These are phyloP conservation scores for Cystobasidium pallidum DNA, from an alignment of 1,284 basidiomycete species.

Conservation along the genomic window DNA sequence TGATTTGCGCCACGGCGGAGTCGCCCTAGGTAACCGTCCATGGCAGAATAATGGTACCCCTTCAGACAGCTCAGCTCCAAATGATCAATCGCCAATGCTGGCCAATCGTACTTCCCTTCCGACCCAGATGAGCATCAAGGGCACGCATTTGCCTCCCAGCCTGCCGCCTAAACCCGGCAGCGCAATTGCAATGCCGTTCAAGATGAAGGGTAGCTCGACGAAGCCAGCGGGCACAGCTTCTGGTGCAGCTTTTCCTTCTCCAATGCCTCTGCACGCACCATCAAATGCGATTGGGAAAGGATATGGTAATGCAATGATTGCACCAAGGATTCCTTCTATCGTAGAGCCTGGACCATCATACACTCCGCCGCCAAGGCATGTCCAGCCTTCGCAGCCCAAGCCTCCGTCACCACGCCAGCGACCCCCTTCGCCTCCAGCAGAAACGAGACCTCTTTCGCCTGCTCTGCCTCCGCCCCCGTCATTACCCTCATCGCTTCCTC, in stretches of 20 bases:
- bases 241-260: not conserved
- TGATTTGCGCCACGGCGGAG: conserved; percentile 1
- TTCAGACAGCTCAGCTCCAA: not conserved
- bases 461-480: not conserved
- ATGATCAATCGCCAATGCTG: not conserved
- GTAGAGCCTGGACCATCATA: conserved; percentile 16
- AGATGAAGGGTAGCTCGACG: not conserved
- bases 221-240: not conserved
- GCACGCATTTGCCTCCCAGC: not conserved
- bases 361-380: conserved; percentile 3
- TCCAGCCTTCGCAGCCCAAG: not conserved
- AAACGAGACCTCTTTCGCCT: conserved; percentile 6
- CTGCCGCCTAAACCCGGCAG: conserved; percentile 2
- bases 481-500: not conserved
- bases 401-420: not conserved
- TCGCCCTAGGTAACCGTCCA: not conserved
- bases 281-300: conserved; percentile 19
- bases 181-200: conserved; percentile 15
- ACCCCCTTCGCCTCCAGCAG: conserved; percentile 2
- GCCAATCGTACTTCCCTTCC: not conserved
- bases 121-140: conserved; percentile 5
- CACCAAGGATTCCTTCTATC: conserved; percentile 1
- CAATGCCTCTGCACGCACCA: conserved; percentile 1
- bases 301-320: conserved; percentile 24
- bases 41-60: too few relatives aligned